Percentiles rank a stretch among this genome's conserved stretches.
These are phyloP conservation scores for Nicotiana sylvestris DNA, from an alignment of 257 asterid genomes.

Conservation along the genomic window DNA sequence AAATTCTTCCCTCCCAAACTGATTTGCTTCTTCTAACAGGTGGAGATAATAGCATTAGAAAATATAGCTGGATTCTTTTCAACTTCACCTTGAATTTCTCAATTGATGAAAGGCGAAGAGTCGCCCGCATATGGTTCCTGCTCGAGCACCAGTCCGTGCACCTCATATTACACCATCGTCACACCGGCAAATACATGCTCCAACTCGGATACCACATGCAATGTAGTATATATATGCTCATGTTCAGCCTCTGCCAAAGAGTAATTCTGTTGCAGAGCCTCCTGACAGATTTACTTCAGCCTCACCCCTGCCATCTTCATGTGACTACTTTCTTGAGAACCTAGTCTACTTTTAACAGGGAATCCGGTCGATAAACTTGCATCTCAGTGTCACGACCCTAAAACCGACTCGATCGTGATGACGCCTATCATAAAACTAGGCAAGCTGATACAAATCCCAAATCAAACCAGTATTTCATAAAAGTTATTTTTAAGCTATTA, in stretches of 20 bases:
- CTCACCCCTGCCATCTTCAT: conserved; percentile 62
- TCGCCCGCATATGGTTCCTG: conserved; percentile 44
- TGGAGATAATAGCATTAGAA: conserved; percentile 30
- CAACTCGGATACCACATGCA: conserved; percentile 28
- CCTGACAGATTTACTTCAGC: conserved; percentile 38
- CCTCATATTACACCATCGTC: conserved; percentile 46
- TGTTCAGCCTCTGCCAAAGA: conserved; percentile 50
- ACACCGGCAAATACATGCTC: conserved; percentile 26
- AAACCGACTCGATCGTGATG: too few species aligned
- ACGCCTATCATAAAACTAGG: too few species aligned
- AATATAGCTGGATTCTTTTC: conserved; percentile 51
- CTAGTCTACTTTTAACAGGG: not conserved
- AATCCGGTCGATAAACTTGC: not conserved
- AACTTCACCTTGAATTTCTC: conserved; percentile 94
- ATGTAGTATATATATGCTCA: conserved; percentile 40
- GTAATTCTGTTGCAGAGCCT: conserved; percentile 40
- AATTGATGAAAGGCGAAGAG: conserved; percentile 49
- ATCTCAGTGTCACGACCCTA: not conserved
- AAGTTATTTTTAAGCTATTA: too few species aligned
- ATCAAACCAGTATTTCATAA: too few species aligned
- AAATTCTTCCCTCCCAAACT: not conserved
- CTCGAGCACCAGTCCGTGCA: conserved; percentile 48
- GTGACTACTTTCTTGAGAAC: conserved; percentile 42
- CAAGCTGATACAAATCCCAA: too few species aligned
- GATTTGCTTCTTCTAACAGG: conserved; percentile 22